A percentile compares a stretch with the other conserved stretches of the same genome.
These are phyloP conservation scores for Cephaloascus albidus DNA, from an alignment of 805 yeast species.

Conservation along the genomic window DNA sequence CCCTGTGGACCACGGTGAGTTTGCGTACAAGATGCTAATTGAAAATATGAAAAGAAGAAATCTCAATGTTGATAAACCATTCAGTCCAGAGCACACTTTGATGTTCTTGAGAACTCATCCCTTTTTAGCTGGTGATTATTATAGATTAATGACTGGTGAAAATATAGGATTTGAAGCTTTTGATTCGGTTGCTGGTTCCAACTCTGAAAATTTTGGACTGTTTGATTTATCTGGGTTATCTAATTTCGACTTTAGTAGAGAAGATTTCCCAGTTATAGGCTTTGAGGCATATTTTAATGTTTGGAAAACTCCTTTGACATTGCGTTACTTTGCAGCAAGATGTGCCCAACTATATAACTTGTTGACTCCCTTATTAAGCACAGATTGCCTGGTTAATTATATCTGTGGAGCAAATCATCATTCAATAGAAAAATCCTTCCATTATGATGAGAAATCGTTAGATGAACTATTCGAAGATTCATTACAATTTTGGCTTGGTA, in stretches of 20 bases:
- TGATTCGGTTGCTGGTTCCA: slow-evolving; percentile 16
- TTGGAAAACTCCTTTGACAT: slow-evolving; percentile 51
- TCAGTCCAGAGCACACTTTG: slow-evolving; percentile 30
- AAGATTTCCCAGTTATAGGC: background rate
- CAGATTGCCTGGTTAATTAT: slow-evolving; percentile 2
- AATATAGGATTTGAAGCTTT: slow-evolving; percentile 29
- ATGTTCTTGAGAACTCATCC: slow-evolving; percentile 25
- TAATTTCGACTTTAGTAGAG: background rate
- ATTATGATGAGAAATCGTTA: slow-evolving; percentile 22
- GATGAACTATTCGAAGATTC: slow-evolving; percentile 19
- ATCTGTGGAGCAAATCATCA: background rate
- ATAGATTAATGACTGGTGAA: slow-evolving; percentile 34
- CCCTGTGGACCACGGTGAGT: slow-evolving; percentile 5
- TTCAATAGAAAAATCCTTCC: slow-evolving; percentile 13
- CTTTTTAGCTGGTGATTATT: slow-evolving; percentile 31
- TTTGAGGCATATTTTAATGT: slow-evolving; percentile 16
- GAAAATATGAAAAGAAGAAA: slow-evolving; percentile 38
- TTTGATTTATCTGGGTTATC: background rate
- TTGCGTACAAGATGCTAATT: slow-evolving; percentile 31
- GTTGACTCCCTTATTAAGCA: slow-evolving; percentile 24
- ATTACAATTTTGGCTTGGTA: slow-evolving; percentile 50
- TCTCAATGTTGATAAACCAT: slow-evolving; percentile 37
- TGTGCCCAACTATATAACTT: slow-evolving; percentile 34
- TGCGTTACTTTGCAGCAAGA: slow-evolving; percentile 47
- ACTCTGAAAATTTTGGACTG: background rate